Evolutionary conservation across 2,329 filamentous ascomycete genomes (phyloP).

Genomic region (Ilyonectria mors-panacis): DNA sequence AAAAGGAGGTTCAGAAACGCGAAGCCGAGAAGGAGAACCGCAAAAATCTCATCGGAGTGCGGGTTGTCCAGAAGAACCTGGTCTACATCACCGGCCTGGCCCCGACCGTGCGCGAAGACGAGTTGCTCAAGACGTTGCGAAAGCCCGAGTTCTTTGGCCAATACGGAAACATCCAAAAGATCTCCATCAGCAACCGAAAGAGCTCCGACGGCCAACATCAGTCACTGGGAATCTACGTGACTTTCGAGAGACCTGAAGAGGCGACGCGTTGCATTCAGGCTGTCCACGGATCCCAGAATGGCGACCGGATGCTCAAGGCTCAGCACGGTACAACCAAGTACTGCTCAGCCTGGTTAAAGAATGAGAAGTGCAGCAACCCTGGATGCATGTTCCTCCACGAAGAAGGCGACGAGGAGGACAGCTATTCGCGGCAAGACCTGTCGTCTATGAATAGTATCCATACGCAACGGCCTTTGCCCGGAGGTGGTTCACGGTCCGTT

Average conservation of each 20-base stretch:
- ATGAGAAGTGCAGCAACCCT: conserved; percentile 94
- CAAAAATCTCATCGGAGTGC: conserved; percentile 94
- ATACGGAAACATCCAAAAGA: conserved; percentile 98
- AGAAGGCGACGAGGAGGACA: conserved; percentile 97
- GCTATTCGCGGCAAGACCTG: conserved; percentile 93
- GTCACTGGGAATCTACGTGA: conserved; percentile 98
- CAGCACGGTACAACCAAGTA: conserved; percentile 95
- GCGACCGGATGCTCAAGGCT: conserved; percentile 86
- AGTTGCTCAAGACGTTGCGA: conserved; percentile 89
- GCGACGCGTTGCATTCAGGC: conserved; percentile 91
- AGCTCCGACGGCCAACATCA: conserved; percentile 82
- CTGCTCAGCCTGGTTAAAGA: conserved; percentile 95
- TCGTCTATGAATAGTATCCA: conserved; percentile 94
- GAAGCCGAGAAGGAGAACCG: conserved; percentile 96
- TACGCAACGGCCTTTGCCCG: conserved; percentile 78
- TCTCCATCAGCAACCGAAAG: conserved; percentile 97
- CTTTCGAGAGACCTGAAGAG: conserved; percentile 92
- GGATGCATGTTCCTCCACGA: conserved; percentile 99
- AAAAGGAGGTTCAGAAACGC: conserved; percentile 96
- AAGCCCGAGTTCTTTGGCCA: conserved; percentile 97
- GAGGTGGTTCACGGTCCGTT: conserved; percentile 66
- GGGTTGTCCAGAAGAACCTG: conserved; percentile 98
- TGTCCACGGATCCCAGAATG: conserved; percentile 93
- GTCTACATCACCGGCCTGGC: conserved; percentile 97
- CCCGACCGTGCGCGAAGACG: conserved; percentile 92